Percentiles rank a stretch among this genome's conserved stretches.
Conservation (phyloP, 805 yeast species). For the Candida corydali region DNA sequence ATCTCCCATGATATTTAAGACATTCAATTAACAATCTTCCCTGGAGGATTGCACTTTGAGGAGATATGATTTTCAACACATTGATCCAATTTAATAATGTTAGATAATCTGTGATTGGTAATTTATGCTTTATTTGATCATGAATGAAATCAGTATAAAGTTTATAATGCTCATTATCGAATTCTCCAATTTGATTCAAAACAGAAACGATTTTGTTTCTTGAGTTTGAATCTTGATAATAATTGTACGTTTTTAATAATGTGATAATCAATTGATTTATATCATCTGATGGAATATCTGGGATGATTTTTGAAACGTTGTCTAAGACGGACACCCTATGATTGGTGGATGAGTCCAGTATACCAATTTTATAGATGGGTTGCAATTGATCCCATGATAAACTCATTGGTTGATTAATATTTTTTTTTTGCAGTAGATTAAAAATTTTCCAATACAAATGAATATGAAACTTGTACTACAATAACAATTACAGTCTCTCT, state of each 20-base stretch:
- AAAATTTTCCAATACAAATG: too few relatives aligned
- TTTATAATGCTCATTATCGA: constrained; percentile 27
- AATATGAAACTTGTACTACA: neutral
- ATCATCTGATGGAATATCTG: constrained; percentile 17
- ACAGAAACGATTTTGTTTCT: constrained; percentile 38
- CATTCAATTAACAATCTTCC: constrained; percentile 34
- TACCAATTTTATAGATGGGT: constrained; percentile 16
- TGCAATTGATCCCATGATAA: constrained; percentile 21
- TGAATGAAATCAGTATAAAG: constrained; percentile 38
- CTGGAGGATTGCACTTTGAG: constrained; percentile 19
- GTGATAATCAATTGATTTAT: constrained; percentile 18
- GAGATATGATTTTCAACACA: constrained; percentile 24
- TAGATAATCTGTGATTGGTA: constrained; percentile 55
- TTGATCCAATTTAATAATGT: constrained; percentile 58
- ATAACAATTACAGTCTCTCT: too few relatives aligned
- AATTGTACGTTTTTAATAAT: constrained; percentile 45
- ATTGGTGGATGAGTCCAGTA: constrained; percentile 33
- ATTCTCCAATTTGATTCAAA: constrained; percentile 32
- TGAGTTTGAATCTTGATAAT: constrained; percentile 49
- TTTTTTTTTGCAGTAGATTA: too few relatives aligned
- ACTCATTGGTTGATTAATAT: too few relatives aligned
- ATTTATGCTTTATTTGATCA: constrained; percentile 21
- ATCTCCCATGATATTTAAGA: constrained; percentile 7
- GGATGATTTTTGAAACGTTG: constrained; percentile 21
- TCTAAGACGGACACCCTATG: constrained; percentile 31